Evolutionary conservation across 2,329 filamentous ascomycete genomes (phyloP).

Genomic region (Ceratocystis smalleyi): DNA sequence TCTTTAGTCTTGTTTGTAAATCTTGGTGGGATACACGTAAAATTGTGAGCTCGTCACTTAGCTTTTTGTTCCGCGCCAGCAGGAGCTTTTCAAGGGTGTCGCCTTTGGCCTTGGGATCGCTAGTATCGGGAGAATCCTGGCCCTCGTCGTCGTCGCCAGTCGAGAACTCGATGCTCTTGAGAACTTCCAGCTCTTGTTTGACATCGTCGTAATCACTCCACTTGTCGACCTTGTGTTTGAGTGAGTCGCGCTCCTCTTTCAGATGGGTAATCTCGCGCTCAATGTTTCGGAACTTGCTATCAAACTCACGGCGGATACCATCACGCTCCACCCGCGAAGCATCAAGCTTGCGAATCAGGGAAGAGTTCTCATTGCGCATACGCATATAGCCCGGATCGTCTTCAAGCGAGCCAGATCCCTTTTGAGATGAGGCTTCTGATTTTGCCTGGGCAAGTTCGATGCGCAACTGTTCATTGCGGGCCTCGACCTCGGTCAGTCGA

Average conservation of each 20-base stretch:
- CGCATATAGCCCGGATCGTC: conserved; percentile 83
- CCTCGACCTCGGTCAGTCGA: conserved; percentile 77
- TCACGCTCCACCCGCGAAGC: conserved; percentile 71
- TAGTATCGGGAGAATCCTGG: conserved; percentile 18
- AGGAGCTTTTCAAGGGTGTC: conserved; percentile 84
- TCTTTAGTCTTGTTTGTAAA: conserved; percentile 62
- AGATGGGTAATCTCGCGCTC: conserved; percentile 64
- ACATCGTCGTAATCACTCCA: conserved; percentile 93
- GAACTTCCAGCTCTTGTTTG: conserved; percentile 86
- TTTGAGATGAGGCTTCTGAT: conserved; percentile 44
- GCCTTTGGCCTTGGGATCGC: conserved; percentile 40
- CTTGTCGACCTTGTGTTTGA: conserved; percentile 70
- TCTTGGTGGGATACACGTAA: conserved; percentile 89
- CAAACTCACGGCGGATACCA: conserved; percentile 57
- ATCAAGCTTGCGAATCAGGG: conserved; percentile 76
- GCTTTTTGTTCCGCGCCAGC: conserved; percentile 86
- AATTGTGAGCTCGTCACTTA: conserved; percentile 83
- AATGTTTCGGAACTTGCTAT: conserved; percentile 58
- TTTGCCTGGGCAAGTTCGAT: conserved; percentile 81
- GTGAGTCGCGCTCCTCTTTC: conserved; percentile 62
- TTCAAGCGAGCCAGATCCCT: conserved; percentile 50
- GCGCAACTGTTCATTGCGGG: conserved; percentile 82
- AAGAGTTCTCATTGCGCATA: conserved; percentile 83
- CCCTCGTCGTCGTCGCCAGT: conserved; percentile 63
- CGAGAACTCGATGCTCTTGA: conserved; percentile 95